Base-by-base conservation (phyloP, 768 basidiomycete genomes). In the Agaricus blazei region DNA sequence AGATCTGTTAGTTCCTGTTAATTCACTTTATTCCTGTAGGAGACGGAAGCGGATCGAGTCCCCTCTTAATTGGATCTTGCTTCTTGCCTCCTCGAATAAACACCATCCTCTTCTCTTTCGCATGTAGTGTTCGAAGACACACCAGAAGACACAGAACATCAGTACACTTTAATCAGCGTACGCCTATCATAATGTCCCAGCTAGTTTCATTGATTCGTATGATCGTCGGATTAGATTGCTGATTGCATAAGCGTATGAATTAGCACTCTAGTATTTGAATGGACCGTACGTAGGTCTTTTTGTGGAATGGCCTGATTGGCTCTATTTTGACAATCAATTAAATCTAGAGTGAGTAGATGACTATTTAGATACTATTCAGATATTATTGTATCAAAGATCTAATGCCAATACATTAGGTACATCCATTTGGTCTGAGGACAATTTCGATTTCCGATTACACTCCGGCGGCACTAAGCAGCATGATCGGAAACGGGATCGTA, bases 401-500 rank as follows among this genome's bases (percentile, higher is more conserved):
- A n/a, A 31, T 34, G 48, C 26, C 15, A 47, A 48, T 48, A 48
- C 24, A 48, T 28, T 54, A 43, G 26, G 36, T 53, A 53, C 52
- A 38, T 54, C 53, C 53, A 54, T 34, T 48, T 48, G 45, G 46
- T 46, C 53, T 36, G 28, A 42, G n/a, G 48, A 48, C 47, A 36
- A 54, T 48, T 54, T 12, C 34, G 11, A 54, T 48, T 48, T 29
- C 53, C 53, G 19, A 54, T 48, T 54, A 29, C 48, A 48, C 53
- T 62, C 63, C 62, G 65, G 56, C 63, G 62, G 63, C 54, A 62
- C 23, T 42, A 60, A 60, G 62, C 52, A 62, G 23, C 44, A 60
- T 63, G 62, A 66, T 64, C 62, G 59, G 63, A 61, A 26, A 27
- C 56, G 51, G 59, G 47, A 60, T 53, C 60, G 56, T 59, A 65